phyloP scores from a whole-genome alignment of 495 filamentous ascomycete genomes.

The Staphylotrichum tortipilum region DNA sequence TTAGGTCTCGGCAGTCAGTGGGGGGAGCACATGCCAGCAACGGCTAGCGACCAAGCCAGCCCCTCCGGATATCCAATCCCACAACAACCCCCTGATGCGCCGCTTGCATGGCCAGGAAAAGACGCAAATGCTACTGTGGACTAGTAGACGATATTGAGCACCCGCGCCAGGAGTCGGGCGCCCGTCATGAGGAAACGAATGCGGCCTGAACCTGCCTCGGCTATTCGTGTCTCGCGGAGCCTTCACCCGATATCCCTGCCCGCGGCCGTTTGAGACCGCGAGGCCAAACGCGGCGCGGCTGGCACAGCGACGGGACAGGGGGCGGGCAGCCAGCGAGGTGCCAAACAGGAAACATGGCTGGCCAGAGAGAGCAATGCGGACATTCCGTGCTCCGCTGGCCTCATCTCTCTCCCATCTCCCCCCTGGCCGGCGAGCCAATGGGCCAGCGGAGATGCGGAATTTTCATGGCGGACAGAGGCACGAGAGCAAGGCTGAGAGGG shows the following conservation, averaged over 20 bases:
- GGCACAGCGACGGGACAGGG: not conserved
- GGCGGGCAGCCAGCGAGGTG: not conserved
- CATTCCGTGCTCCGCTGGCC: too few species aligned
- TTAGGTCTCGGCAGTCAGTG: too few species aligned
- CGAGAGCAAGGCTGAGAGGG: not conserved
- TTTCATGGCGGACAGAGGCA: not conserved
- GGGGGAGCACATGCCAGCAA: constrained; percentile 14
- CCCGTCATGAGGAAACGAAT: not conserved
- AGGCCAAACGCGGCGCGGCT: not conserved
- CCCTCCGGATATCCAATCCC: not conserved
- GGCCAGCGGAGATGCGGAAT: not conserved
- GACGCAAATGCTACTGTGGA: not conserved
- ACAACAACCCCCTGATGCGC: not conserved
- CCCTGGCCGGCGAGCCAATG: not conserved
- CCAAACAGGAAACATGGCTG: too few species aligned
- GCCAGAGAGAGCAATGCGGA: too few species aligned
- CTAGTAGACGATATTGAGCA: not conserved
- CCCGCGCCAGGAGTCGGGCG: not conserved
- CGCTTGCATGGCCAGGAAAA: not conserved
- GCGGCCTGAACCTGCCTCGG: constrained; percentile 10
- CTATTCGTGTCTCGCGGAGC: constrained; percentile 7
- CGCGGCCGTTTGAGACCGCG: not conserved
- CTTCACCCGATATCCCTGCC: constrained; percentile 1
- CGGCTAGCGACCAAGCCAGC: too few species aligned
- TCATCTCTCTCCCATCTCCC: too few species aligned